Conservation (phyloP, 768 basidiomycete genomes). For the Baorangia bicolor region DNA sequence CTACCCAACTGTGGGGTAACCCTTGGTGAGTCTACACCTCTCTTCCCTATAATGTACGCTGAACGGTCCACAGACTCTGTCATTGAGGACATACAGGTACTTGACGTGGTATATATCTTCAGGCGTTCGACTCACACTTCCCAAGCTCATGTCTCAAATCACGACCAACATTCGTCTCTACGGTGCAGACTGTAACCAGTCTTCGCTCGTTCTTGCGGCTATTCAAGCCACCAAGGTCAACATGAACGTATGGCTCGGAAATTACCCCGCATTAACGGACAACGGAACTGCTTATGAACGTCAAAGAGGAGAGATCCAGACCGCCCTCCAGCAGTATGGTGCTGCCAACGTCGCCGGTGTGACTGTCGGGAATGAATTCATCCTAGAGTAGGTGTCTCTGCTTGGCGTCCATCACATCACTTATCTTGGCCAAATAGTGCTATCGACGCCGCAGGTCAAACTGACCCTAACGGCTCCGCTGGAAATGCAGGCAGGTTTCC, state of each 20-base stretch:
- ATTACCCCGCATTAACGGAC: conserved; percentile 63
- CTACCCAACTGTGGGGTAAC: conserved; percentile 66
- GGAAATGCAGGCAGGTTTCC: conserved; percentile 42
- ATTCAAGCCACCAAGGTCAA: conserved; percentile 88
- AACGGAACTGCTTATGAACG: conserved; percentile 65
- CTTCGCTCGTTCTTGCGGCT: conserved; percentile 80
- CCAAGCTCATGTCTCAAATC: conserved; percentile 78
- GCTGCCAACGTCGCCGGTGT: conserved; percentile 72
- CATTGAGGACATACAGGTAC: conserved; percentile 70
- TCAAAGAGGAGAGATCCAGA: conserved; percentile 66
- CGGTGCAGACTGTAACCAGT: conserved; percentile 85
- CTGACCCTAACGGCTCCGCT: conserved; percentile 54
- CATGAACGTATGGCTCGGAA: conserved; percentile 76
- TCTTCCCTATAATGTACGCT: neutral
- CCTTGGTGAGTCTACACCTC: conserved; percentile 29
- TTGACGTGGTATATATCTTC: conserved; percentile 6
- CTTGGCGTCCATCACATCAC: neutral
- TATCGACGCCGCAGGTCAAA: conserved; percentile 47
- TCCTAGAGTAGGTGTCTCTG: conserved; percentile 58
- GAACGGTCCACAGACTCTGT: conserved; percentile 42
- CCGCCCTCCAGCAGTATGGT: conserved; percentile 76
- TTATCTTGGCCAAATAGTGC: conserved; percentile 45
- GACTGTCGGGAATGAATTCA: conserved; percentile 92
- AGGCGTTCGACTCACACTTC: conserved; percentile 5
- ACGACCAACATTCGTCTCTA: conserved; percentile 82